Percentiles rank a stretch among this genome's conserved stretches.
Evolutionary conservation across 2,329 filamentous ascomycete genomes (phyloP).

Genomic region (Trichoderma sp.): DNA sequence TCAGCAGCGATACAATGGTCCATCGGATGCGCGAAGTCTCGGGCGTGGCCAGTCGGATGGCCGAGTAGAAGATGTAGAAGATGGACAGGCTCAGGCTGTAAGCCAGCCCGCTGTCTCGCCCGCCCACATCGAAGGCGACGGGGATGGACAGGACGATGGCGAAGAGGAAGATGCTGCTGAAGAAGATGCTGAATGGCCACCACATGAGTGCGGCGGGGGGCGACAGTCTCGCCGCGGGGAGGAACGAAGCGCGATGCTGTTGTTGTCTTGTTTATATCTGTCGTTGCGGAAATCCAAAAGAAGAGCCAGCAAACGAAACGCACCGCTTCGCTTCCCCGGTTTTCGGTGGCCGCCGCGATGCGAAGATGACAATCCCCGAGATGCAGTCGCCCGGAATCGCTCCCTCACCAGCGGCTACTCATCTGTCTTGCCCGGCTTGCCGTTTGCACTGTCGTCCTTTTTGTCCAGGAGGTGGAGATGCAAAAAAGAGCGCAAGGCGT

Average conservation of each 20-base stretch:
- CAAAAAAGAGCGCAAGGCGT: neutral
- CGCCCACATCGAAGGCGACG: conserved; percentile 96
- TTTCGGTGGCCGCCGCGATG: neutral
- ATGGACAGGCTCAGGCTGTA: conserved; percentile 86
- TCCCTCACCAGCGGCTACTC: conserved; percentile 19
- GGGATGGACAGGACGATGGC: conserved; percentile 94
- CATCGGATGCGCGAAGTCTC: conserved; percentile 72
- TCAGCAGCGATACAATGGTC: conserved; percentile 65
- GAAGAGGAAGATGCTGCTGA: conserved; percentile 81
- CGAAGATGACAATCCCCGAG: conserved; percentile 13
- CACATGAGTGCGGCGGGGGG: conserved; percentile 61
- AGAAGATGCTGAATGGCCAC: conserved; percentile 74
- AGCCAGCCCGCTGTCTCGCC: conserved; percentile 87
- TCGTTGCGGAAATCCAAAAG: neutral
- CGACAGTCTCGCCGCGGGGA: conserved; percentile 30
- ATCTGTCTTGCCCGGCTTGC: conserved; percentile 13
- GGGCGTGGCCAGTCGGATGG: conserved; percentile 77
- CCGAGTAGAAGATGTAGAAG: conserved; percentile 89
- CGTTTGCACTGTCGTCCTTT: neutral
- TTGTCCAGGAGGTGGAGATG: neutral
- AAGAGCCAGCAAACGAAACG: neutral
- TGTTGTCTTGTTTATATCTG: neutral
- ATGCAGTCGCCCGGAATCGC: conserved; percentile 20
- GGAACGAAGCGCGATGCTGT: neutral
- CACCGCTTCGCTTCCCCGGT: neutral